Evolutionary conservation across 225 moss, liverwort and hornwort species (phyloP), one percentile per base, ranked within the genome.

Genomic region (Pleurozium schreberi): DNA sequence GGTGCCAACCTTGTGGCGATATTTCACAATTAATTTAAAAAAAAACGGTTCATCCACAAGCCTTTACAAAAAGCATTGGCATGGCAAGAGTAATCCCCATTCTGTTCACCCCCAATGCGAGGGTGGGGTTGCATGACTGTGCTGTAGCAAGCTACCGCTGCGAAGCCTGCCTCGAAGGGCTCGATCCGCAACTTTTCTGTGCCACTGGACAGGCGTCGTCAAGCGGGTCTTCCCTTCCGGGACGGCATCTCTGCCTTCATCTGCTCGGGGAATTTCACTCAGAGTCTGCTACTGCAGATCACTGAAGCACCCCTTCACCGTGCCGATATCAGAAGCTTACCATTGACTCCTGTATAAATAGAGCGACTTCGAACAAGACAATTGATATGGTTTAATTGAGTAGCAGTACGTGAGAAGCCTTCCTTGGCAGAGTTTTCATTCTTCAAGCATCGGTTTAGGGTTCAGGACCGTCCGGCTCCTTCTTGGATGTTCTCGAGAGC

Each of bases 221-320:
- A 22, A 5, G 22, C 66, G 22, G 68, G 22, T n/a, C n/a, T 68
- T n/a, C n/a, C 68, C 68, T n/a, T n/a, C 6, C n/a, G 22, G n/a
- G 22, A 22, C 1, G 64, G 68, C 68, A 68, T 68, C n/a, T 22
- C 12, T n/a, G 68, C 68, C n/a, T 11, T 0, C 3, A 66, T 38
- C n/a, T 21, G 68, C 68, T 68, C 68, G 68, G 22, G 68, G 68
- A 68, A 68, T 68, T n/a, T 68, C 68, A 12, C 68, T n/a, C n/a
- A 21, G 6, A 22, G 12, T 22, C 68, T 7, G n/a, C n/a, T n/a
- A n/a, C n/a, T 6, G 1, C 0, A n/a, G 68, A n/a, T 18, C 6
- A 12, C 22, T 23, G 40, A 40, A 68, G 68, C 68, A n/a, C 68
- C n/a, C 40, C 40, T 68, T 68, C 68, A 68, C 68, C 23, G 34